These are phyloP conservation scores for Paxillus rubicundulus DNA, from an alignment of 768 basidiomycete genomes.

Conservation along the genomic window DNA sequence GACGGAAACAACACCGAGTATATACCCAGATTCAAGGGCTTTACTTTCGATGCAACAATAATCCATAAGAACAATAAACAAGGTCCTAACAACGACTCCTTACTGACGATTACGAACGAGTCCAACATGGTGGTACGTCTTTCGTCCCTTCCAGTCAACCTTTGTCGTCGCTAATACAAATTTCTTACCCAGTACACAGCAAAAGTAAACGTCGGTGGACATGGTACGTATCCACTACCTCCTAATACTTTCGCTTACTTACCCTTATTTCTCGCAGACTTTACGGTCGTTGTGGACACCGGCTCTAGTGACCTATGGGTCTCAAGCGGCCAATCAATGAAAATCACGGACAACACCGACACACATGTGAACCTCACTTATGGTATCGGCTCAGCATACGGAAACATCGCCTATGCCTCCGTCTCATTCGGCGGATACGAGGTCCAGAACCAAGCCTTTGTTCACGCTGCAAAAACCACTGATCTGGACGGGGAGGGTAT, in stretches of 20 bases:
- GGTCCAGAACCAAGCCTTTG: constrained; percentile 27
- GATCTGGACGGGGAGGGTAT: constrained; percentile 21
- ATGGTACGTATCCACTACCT: constrained; percentile 14
- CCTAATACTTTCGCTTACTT: not conserved
- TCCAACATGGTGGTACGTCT: constrained; percentile 27
- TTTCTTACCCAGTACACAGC: constrained; percentile 23
- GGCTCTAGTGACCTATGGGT: constrained; percentile 34
- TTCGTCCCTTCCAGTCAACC: not conserved
- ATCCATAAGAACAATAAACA: constrained; percentile 16
- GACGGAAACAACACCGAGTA: not conserved
- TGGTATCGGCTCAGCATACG: constrained; percentile 38
- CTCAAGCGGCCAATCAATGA: constrained; percentile 15
- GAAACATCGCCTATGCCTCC: constrained; percentile 35
- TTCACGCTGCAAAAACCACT: constrained; percentile 18
- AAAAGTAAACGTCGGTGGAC: constrained; percentile 29
- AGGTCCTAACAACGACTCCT: constrained; percentile 21
- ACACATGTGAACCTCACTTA: constrained; percentile 33
- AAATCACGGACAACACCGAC: constrained; percentile 30
- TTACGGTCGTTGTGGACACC: constrained; percentile 27
- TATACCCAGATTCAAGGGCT: constrained; percentile 8
- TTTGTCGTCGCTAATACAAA: not conserved
- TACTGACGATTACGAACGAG: constrained; percentile 18
- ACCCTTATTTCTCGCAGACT: constrained; percentile 16
- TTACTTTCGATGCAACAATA: constrained; percentile 22
- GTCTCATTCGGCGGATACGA: constrained; percentile 36